Evolutionary conservation across 192 early-diverging fungal species (phyloP), one percentile per base, ranked within the genome.

Genomic region (Coemansia sp.): DNA sequence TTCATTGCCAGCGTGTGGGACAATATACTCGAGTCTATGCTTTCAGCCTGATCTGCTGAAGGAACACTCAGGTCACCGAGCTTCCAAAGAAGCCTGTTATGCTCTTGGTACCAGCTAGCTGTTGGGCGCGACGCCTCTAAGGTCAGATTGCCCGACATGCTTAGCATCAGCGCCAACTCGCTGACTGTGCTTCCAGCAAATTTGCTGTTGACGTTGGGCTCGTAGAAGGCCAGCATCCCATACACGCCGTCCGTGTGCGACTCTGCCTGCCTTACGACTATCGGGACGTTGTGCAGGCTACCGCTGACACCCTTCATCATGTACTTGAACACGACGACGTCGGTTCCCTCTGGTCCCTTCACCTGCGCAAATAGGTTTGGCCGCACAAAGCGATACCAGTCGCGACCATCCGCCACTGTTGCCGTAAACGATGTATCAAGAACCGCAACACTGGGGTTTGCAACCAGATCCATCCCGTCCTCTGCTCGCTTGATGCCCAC

Each of bases 371-470:
- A 79, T 45, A 79, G 54, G 34, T 79, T 68, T 10, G 76, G 76
- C 33, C 76, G 70, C 58, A 79, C 71, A 57, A 79, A 79, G 33
- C 76, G 70, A 61, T 66, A 79, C 76, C 76, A 74, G 61, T 73
- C 67, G 48, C 67, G 54, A 0, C 66, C 61, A 23, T 68, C 74
- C n/a, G 9, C 58, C 55, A 61, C 55, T 2, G 62, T 17, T 11
- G 68, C 55, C 2, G 75, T 69, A 56, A 65, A 31, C 20, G 77
- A 70, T 0, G 71, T 34, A 42, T 79, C 77, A n/a, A 69, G 61
- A 33, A 69, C 63, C 19, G 72, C 77, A 0, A 74, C 77, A 8
- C 48, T 36, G 4, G 77, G 77, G 29, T 79, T 74, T 25, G 77
- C 77, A 58, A 79, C 71, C 57, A 61, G 65, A 40, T 74, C 63